phyloP scores from a whole-genome alignment of 345 rosid species.

The Sisymbrium irio region DNA sequence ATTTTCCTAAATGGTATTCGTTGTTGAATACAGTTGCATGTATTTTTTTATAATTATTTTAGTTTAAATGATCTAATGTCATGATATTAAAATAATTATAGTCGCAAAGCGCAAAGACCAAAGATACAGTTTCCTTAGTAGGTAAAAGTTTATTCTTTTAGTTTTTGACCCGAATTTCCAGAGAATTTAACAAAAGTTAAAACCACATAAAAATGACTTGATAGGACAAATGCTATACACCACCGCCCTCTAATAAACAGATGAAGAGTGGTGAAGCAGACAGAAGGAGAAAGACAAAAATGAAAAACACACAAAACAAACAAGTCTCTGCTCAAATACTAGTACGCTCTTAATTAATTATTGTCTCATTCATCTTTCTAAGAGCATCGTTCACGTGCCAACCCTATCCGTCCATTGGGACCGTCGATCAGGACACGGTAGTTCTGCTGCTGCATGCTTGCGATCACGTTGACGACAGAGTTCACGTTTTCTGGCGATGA shows the following conservation, averaged over 20 bases:
- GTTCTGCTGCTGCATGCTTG: constrained; percentile 97
- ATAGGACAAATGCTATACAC: constrained; percentile 24
- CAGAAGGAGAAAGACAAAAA: constrained; percentile 7
- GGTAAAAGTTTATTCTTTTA: constrained; percentile 1
- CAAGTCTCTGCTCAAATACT: constrained; percentile 27
- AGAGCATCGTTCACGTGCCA: constrained; percentile 75
- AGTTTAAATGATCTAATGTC: neutral
- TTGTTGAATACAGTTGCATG: no score
- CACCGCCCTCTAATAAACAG: constrained; percentile 10
- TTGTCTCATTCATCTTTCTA: constrained; percentile 32
- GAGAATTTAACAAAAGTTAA: constrained; percentile 7
- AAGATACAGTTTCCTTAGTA: neutral
- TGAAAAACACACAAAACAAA: constrained; percentile 29
- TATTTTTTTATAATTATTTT: no score
- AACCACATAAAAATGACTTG: constrained; percentile 11
- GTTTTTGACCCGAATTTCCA: constrained; percentile 1
- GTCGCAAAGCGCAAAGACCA: neutral
- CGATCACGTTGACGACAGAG: constrained; percentile 84
- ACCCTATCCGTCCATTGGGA: constrained; percentile 77
- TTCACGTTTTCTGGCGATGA: constrained; percentile 76
- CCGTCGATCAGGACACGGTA: constrained; percentile 70
- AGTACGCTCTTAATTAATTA: constrained; percentile 12
- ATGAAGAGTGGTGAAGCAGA: constrained; percentile 20
- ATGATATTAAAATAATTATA: neutral
- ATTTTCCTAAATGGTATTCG: no score